Evolutionary conservation across 352 stramenopile genomes (phyloP).

Genomic region (Phytophthora melonis): DNA sequence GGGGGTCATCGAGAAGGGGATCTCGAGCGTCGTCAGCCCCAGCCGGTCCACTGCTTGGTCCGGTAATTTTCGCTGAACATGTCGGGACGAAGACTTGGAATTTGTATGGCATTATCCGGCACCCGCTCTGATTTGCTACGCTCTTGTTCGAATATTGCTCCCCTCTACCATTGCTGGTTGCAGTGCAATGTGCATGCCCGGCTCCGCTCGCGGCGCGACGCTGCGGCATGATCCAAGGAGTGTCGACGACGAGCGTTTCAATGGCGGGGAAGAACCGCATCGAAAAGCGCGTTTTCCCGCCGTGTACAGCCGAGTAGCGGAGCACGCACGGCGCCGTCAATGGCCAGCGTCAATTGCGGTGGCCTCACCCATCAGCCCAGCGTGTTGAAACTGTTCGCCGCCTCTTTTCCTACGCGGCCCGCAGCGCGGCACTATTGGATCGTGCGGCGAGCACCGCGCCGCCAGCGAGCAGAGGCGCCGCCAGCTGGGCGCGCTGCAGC

Average conservation of each 20-base stretch:
- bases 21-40: too few species aligned
- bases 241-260: constrained; percentile 18
- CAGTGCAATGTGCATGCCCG: not conserved
- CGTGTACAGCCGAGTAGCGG: not conserved
- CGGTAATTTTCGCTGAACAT: constrained; percentile 15
- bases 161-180: constrained; percentile 22
- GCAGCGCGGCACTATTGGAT: constrained; percentile 20
- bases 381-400: constrained; percentile 25
- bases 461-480: constrained; percentile 18
- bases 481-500: constrained; percentile 15
- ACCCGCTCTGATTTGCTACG: constrained; percentile 14
- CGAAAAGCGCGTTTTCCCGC: not conserved
- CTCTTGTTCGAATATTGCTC: constrained; percentile 31
- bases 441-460: constrained; percentile 1
- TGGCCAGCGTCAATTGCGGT: constrained; percentile 23
- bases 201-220: not conserved
- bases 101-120: constrained; percentile 33
- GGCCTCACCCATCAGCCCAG: constrained; percentile 24
- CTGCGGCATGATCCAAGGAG: not conserved
- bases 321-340: constrained; percentile 1
- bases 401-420: not conserved
- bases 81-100: constrained; percentile 9
- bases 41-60: constrained; percentile 23
- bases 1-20: too few species aligned
- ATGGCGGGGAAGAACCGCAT: constrained; percentile 1